A percentile compares a stretch with the other conserved stretches of the same genome.
Evolutionary conservation across 306 rosid genomes (phyloP).

Genomic region (Oemleria cerasiformis): DNA sequence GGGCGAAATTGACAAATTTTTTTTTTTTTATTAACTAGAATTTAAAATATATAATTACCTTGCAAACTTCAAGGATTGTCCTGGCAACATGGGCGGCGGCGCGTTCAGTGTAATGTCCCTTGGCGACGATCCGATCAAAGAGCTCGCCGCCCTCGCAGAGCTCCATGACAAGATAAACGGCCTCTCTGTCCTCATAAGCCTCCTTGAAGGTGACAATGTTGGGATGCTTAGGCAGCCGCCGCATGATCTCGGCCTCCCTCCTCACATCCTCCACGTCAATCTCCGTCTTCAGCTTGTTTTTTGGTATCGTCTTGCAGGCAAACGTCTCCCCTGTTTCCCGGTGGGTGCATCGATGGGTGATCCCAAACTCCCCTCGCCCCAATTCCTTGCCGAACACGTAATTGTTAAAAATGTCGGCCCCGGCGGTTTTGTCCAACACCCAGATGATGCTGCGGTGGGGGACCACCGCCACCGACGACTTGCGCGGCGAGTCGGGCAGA

Average conservation of each 20-base stretch:
- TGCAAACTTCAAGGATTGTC: slow-evolving; percentile 80
- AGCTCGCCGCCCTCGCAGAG: slow-evolving; percentile 71
- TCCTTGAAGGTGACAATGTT: slow-evolving; percentile 71
- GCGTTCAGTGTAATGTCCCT: slow-evolving; percentile 86
- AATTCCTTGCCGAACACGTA: slow-evolving; percentile 65
- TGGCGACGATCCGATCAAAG: slow-evolving; percentile 74
- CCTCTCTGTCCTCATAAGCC: slow-evolving; percentile 79
- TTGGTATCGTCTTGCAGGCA: slow-evolving; percentile 78
- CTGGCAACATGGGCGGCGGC: slow-evolving; percentile 72
- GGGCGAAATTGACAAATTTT: too few relatives aligned
- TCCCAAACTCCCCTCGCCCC: slow-evolving; percentile 86
- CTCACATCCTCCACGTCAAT: slow-evolving; percentile 74
- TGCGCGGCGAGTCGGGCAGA: slow-evolving; percentile 4
- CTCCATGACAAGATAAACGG: slow-evolving; percentile 47
- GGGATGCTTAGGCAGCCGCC: slow-evolving; percentile 72
- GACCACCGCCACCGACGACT: not conserved
- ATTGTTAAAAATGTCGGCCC: slow-evolving; percentile 41
- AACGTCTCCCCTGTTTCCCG: slow-evolving; percentile 35
- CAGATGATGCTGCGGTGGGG: not conserved
- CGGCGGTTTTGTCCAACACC: slow-evolving; percentile 42
- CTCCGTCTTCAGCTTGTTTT: slow-evolving; percentile 71
- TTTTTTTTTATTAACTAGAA: too few relatives aligned
- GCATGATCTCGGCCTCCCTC: slow-evolving; percentile 86
- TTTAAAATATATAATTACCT: slow-evolving; percentile 28
- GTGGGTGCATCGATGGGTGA: slow-evolving; percentile 52